Evolutionary conservation across 1,284 basidiomycete genomes (phyloP).

Genomic region (Cutaneotrichosporon sp.): DNA sequence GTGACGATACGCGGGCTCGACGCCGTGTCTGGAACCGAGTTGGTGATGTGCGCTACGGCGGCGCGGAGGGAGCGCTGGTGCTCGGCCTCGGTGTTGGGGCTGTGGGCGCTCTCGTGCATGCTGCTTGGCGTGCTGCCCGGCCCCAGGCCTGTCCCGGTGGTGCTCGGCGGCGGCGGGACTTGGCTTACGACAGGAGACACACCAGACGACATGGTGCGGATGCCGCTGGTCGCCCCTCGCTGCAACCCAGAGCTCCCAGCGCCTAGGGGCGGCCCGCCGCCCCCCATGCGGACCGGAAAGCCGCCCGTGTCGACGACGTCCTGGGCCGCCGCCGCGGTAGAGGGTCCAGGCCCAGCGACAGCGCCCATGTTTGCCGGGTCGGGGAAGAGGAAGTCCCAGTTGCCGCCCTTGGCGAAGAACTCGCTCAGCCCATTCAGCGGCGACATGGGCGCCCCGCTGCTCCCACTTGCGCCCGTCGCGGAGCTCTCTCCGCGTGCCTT

Average conservation of each 20-base stretch:
- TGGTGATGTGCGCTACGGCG: conserved; percentile 27
- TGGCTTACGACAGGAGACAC: not conserved
- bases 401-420: conserved; percentile 6
- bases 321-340: conserved; percentile 1
- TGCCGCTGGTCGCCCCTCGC: not conserved
- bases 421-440: conserved; percentile 4
- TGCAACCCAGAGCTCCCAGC: not conserved
- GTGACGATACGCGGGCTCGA: conserved; percentile 18
- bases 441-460: not conserved
- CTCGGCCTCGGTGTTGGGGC: conserved; percentile 14
- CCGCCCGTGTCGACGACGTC: not conserved
- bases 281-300: conserved; percentile 11
- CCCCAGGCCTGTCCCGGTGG: not conserved
- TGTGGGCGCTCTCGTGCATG: conserved; percentile 3
- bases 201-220: not conserved
- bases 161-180: not conserved
- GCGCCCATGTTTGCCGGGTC: conserved; percentile 14
- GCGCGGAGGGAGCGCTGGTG: conserved; percentile 25
- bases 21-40: conserved; percentile 7
- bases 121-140: not conserved
- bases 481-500: not conserved
- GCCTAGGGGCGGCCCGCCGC: conserved; percentile 3
- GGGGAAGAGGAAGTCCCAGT: conserved; percentile 27
- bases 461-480: not conserved
- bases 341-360: conserved; percentile 19